A percentile compares a stretch with the other conserved stretches of the same genome.
These are phyloP conservation scores for Hyaloscypha bicolor DNA, from an alignment of 495 filamentous ascomycete genomes.

Conservation along the genomic window DNA sequence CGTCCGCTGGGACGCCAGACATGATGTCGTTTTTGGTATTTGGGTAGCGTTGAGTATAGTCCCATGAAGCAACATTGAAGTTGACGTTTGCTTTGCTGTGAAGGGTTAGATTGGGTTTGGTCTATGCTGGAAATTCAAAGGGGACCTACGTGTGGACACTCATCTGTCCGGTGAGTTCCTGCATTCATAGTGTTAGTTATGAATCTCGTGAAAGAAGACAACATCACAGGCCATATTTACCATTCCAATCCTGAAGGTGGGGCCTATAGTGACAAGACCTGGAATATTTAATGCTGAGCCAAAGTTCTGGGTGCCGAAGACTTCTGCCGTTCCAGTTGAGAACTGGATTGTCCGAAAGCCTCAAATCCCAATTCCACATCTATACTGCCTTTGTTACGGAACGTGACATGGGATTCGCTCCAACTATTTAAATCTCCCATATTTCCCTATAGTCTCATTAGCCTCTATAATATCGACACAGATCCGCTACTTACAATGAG, in stretches of 20 bases:
- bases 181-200: background rate
- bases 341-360: background rate
- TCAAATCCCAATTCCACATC: background rate
- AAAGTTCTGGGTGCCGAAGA: background rate
- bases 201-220: background rate
- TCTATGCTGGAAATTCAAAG: background rate
- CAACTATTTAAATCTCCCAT: background rate
- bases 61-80: background rate
- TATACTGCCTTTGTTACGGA: background rate
- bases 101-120: background rate
- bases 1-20: too few relatives aligned
- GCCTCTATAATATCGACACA: background rate
- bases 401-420: background rate
- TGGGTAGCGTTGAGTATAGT: background rate
- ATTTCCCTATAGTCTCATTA: background rate
- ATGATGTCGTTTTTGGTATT: too few relatives aligned
- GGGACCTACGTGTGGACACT: background rate
- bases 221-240: too few relatives aligned
- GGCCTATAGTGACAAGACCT: background rate
- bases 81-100: too few relatives aligned
- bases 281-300: background rate
- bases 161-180: background rate
- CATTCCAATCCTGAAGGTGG: background rate
- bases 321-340: background rate
- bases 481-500: background rate